Evolutionary conservation across 148 eudicot species (phyloP).

Genomic region (Camellia sinensis): DNA sequence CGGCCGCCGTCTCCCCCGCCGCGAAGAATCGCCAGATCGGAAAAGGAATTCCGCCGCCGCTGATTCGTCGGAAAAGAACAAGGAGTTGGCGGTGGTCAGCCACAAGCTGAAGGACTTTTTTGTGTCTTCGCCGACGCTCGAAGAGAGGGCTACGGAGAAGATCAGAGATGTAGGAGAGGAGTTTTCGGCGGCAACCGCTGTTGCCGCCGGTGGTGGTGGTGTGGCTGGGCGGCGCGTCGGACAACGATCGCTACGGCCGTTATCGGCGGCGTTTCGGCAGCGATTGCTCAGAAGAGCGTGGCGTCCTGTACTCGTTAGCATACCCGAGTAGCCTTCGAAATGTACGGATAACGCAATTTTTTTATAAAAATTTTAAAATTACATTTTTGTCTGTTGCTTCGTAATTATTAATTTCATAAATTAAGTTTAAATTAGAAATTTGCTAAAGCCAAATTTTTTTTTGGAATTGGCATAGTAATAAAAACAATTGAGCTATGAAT

Average conservation of each 20-base stretch:
- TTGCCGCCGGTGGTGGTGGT: neutral
- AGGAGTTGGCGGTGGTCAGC: slow-evolving; percentile 32
- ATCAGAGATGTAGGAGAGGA: slow-evolving; percentile 24
- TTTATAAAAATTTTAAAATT: neutral
- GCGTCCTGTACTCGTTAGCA: slow-evolving; percentile 79
- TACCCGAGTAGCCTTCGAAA: slow-evolving; percentile 61
- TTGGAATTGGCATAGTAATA: too few species aligned
- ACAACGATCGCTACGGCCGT: slow-evolving; percentile 41
- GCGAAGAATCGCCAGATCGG: slow-evolving; percentile 27
- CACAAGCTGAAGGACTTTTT: slow-evolving; percentile 74
- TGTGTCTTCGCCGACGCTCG: slow-evolving; percentile 59
- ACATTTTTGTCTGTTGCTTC: neutral
- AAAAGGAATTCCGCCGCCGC: neutral
- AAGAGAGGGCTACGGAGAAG: slow-evolving; percentile 21
- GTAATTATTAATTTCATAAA: neutral
- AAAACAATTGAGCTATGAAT: too few species aligned
- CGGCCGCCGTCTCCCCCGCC: slow-evolving; percentile 32
- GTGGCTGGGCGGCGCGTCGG: slow-evolving; percentile 26
- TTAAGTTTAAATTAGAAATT: neutral
- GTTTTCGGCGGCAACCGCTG: slow-evolving; percentile 14
- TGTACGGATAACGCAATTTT: slow-evolving; percentile 27
- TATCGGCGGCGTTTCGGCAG: slow-evolving; percentile 71
- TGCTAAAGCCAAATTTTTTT: too few species aligned
- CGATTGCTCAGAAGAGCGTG: slow-evolving; percentile 71
- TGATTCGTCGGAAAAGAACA: slow-evolving; percentile 19